Conservation (phyloP, 176 grass and related monocot species). For the Secale cereale region DNA sequence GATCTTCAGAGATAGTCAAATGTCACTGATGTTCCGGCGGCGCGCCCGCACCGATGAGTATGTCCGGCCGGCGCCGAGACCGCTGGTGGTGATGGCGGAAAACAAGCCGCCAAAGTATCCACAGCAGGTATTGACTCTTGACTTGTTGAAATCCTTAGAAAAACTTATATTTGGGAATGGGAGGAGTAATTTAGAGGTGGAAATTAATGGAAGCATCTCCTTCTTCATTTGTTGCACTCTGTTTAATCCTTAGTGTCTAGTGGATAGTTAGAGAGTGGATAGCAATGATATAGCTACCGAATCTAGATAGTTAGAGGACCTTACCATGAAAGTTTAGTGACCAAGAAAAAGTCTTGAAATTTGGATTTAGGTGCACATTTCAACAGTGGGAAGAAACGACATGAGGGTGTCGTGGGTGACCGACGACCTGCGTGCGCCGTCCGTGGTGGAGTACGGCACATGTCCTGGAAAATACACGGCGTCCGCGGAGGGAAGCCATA, state of each 20-base stretch:
- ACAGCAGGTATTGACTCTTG: conserved; percentile 44
- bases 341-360: too few relatives aligned
- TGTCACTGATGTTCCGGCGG: conserved; percentile 30
- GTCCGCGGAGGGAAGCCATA: conserved; percentile 31
- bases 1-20: neutral
- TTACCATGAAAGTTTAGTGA: too few relatives aligned
- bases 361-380: conserved; percentile 41
- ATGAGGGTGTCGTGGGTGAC: conserved; percentile 61
- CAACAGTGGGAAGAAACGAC: conserved; percentile 7
- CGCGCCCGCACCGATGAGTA: conserved; percentile 23
- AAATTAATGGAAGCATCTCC: too few relatives aligned
- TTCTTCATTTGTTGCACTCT: too few relatives aligned
- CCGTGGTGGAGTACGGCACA: conserved; percentile 50
- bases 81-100: conserved; percentile 24
- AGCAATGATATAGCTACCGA: too few relatives aligned
- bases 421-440: conserved; percentile 24
- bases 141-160: too few relatives aligned
- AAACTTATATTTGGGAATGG: too few relatives aligned
- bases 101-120: conserved; percentile 37
- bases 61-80: too few relatives aligned
- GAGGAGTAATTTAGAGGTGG: too few relatives aligned
- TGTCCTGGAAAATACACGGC: conserved; percentile 6
- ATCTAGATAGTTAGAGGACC: too few relatives aligned
- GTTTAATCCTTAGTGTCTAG: too few relatives aligned
- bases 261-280: too few relatives aligned